These are phyloP conservation scores for Pulveroboletus sp. DNA, from an alignment of 768 basidiomycete genomes.

Conservation along the genomic window DNA sequence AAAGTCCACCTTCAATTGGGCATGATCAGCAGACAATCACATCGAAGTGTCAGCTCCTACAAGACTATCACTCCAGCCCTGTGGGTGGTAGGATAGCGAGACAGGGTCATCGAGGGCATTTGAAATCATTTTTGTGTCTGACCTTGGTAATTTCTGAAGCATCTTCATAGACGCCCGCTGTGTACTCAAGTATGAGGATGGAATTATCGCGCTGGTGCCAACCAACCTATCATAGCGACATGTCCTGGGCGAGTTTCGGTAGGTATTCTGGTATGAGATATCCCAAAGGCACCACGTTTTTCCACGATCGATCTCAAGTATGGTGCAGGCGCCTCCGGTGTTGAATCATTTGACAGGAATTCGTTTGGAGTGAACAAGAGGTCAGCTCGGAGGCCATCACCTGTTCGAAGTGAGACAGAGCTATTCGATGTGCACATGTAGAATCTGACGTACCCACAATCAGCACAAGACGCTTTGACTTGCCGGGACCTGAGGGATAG, in stretches of 20 bases:
- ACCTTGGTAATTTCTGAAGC: constrained; percentile 87
- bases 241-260: constrained; percentile 87
- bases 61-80: constrained; percentile 87
- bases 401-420: constrained; percentile 34
- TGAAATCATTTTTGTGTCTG: constrained; percentile 14
- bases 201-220: neutral
- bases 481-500: constrained; percentile 40
- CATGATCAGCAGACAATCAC: neutral
- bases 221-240: constrained; percentile 78
- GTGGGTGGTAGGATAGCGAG: neutral
- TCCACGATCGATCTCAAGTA: constrained; percentile 65
- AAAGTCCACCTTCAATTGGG: constrained; percentile 54
- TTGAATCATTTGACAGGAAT: constrained; percentile 47
- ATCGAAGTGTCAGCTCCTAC: constrained; percentile 32
- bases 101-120: constrained; percentile 6
- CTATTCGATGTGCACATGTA: too few species aligned
- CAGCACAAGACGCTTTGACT: constrained; percentile 71
- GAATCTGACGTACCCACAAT: constrained; percentile 74
- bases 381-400: constrained; percentile 81
- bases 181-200: constrained; percentile 1
- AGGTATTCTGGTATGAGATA: constrained; percentile 82
- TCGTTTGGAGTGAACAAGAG: constrained; percentile 63
- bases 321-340: constrained; percentile 64
- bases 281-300: constrained; percentile 68
- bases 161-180: constrained; percentile 86